Percentiles rank a stretch among this genome's conserved stretches.
phyloP scores from a whole-genome alignment of 2,329 filamentous ascomycete genomes.

The Fusarium praegraminearum region DNA sequence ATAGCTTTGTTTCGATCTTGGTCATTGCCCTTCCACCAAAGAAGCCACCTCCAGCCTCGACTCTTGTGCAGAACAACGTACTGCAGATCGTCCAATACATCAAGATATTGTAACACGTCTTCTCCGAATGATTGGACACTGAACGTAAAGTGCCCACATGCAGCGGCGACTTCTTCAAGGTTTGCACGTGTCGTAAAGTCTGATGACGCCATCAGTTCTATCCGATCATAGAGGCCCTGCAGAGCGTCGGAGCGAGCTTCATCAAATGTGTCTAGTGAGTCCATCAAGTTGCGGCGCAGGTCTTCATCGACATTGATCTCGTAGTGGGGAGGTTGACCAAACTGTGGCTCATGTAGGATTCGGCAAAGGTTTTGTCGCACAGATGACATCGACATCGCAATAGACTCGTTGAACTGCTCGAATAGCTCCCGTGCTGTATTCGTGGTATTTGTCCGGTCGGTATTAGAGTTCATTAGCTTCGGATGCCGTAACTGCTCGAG shows the following conservation, averaged over 20 bases:
- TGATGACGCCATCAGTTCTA: constrained; percentile 70
- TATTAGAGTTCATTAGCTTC: not conserved
- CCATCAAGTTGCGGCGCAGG: constrained; percentile 86
- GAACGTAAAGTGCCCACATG: constrained; percentile 95
- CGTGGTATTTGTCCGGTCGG: accelerated
- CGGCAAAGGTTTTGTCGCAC: constrained; percentile 30
- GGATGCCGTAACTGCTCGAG: constrained; percentile 77
- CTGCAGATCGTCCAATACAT: constrained; percentile 87
- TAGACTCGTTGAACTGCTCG: constrained; percentile 34
- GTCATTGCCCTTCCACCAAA: constrained; percentile 71
- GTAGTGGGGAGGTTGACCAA: constrained; percentile 55
- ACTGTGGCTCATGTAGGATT: constrained; percentile 43
- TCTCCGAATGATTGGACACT: constrained; percentile 90
- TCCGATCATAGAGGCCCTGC: constrained; percentile 80
- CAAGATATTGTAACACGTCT: constrained; percentile 84
- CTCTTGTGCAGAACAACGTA: constrained; percentile 71
- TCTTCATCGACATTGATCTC: constrained; percentile 74
- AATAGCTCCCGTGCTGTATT: constrained; percentile 31
- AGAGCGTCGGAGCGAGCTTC: constrained; percentile 90
- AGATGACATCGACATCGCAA: constrained; percentile 31
- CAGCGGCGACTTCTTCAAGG: constrained; percentile 95
- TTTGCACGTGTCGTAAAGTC: constrained; percentile 75
- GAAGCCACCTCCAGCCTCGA: constrained; percentile 84
- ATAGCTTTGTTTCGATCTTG: constrained; percentile 32
- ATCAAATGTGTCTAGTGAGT: constrained; percentile 88